A percentile compares a stretch with the other conserved stretches of the same genome.
Evolutionary conservation across 140 eudicot genomes (phyloP).

Genomic region (Anethum foeniculum): DNA sequence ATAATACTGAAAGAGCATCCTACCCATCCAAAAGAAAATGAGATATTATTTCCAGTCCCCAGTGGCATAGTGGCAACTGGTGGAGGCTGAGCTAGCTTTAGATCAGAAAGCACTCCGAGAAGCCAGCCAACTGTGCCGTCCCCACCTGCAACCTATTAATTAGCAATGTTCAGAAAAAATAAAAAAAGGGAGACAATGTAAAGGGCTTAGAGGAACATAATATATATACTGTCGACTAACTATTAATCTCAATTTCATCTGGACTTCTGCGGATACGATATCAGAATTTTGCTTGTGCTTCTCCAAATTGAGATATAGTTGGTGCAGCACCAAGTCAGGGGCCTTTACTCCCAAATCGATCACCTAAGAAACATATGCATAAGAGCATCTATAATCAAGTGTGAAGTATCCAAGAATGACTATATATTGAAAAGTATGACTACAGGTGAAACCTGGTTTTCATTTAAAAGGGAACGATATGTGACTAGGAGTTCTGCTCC

Average conservation of each 20-base stretch:
- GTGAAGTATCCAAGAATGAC: constrained; percentile 45
- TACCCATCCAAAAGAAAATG: constrained; percentile 96
- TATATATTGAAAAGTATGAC: not conserved
- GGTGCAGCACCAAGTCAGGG: constrained; percentile 64
- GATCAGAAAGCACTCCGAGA: constrained; percentile 80
- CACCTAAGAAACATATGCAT: constrained; percentile 36
- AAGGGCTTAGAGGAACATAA: constrained; percentile 24
- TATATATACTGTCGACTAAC: constrained; percentile 32
- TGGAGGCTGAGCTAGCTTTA: constrained; percentile 57
- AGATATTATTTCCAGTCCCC: constrained; percentile 89
- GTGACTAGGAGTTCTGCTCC: constrained; percentile 76
- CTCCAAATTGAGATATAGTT: constrained; percentile 56
- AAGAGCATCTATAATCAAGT: constrained; percentile 28
- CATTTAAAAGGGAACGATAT: constrained; percentile 57
- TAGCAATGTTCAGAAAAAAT: constrained; percentile 5
- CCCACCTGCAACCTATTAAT: constrained; percentile 84
- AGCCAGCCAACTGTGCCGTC: constrained; percentile 98
- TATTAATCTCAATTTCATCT: constrained; percentile 54
- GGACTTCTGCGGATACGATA: constrained; percentile 40
- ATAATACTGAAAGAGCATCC: constrained; percentile 9
- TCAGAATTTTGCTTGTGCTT: constrained; percentile 62
- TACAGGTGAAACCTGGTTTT: constrained; percentile 47
- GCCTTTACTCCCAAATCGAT: constrained; percentile 69
- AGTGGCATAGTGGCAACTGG: constrained; percentile 88
- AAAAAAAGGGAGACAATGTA: not conserved